These are phyloP conservation scores for Podospora tetraspora DNA, from an alignment of 495 filamentous ascomycete species.

Conservation along the genomic window DNA sequence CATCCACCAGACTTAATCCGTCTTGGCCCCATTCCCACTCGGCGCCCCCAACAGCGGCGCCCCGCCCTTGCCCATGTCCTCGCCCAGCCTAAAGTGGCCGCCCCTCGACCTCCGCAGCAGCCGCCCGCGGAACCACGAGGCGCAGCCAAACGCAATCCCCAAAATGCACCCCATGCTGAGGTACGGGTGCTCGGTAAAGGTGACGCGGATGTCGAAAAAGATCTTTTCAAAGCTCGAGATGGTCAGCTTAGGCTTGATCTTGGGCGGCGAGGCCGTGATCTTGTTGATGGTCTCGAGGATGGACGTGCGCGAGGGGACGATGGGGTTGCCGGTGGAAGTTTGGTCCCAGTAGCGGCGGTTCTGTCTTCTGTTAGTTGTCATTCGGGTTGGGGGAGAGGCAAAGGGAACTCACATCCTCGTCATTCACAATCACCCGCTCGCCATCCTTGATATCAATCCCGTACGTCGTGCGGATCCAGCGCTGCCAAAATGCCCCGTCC, in stretches of 20 bases:
- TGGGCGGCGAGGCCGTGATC: constrained; percentile 62
- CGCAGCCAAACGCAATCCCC: constrained; percentile 44
- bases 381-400: background rate
- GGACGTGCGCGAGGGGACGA: constrained; percentile 84
- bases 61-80: constrained; percentile 38
- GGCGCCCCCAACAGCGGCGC: background rate
- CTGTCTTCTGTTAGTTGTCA: constrained; percentile 36
- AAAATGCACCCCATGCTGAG: constrained; percentile 59
- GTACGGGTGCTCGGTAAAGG: constrained; percentile 66
- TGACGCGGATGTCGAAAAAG: constrained; percentile 68
- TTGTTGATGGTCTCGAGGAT: constrained; percentile 92
- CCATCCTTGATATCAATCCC: constrained; percentile 79
- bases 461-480: constrained; percentile 91
- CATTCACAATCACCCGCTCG: constrained; percentile 92
- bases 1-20: background rate
- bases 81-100: constrained; percentile 73
- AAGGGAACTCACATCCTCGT: constrained; percentile 75
- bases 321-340: constrained; percentile 78
- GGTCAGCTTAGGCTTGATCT: constrained; percentile 82
- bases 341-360: constrained; percentile 92
- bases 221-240: constrained; percentile 69
- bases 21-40: background rate
- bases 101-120: constrained; percentile 52
- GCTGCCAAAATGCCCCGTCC: constrained; percentile 94
- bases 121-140: constrained; percentile 55